Evolutionary conservation across 305 asterid species (phyloP).

Genomic region (Solanum hybrid): DNA sequence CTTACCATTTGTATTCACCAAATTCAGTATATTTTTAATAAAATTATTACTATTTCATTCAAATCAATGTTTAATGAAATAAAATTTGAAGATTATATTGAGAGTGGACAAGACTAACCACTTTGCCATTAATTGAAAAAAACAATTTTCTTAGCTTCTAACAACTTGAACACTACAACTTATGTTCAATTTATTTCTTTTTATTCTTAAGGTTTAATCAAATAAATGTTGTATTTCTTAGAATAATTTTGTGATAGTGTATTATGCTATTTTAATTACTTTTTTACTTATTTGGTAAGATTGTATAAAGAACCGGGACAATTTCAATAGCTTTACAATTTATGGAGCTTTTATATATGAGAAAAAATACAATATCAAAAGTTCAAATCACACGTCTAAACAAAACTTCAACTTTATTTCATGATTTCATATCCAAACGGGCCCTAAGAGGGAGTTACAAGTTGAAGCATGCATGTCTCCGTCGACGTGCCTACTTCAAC

Average conservation of each 20-base stretch:
- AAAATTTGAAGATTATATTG: too few relatives aligned
- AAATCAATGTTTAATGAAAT: not conserved
- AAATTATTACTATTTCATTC: not conserved
- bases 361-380: too few relatives aligned
- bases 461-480: not conserved
- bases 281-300: not conserved
- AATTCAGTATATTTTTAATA: too few relatives aligned
- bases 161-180: not conserved
- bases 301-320: not conserved
- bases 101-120: not conserved
- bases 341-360: not conserved
- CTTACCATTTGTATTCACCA: too few relatives aligned
- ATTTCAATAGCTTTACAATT: not conserved
- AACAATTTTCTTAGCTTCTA: not conserved
- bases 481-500: accelerated
- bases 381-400: not conserved
- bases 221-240: not conserved
- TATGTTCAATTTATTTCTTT: too few relatives aligned
- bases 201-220: too few relatives aligned
- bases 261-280: not conserved
- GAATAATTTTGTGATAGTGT: not conserved
- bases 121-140: not conserved
- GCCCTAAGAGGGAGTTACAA: not conserved
- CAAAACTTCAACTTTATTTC: not conserved
- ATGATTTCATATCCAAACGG: not conserved